Evolutionary conservation across 1,284 basidiomycete genomes (phyloP).

Genomic region (Trichosporon ovoides): DNA sequence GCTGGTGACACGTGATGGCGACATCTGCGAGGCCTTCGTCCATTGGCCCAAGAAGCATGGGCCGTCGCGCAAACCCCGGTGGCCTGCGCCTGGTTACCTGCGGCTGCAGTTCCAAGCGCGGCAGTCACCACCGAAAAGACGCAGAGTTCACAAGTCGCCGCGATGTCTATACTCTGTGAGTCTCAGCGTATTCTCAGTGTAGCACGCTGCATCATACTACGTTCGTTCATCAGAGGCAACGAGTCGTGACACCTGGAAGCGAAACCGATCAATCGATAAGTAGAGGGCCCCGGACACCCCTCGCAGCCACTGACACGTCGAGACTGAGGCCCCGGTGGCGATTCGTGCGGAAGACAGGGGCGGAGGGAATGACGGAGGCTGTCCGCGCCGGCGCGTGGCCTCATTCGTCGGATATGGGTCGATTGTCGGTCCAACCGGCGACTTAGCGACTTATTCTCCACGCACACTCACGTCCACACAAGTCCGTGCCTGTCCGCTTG

Average conservation of each 20-base stretch:
- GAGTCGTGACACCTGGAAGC: no score
- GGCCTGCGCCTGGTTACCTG: no score
- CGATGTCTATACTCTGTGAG: no score
- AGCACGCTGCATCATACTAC: no score
- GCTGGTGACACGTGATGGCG: neutral
- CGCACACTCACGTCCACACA: neutral
- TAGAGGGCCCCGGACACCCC: neutral
- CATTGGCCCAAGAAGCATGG: neutral
- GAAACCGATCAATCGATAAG: neutral
- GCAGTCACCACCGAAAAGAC: no score
- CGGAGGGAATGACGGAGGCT: neutral
- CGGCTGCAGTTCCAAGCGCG: no score
- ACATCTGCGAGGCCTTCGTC: neutral
- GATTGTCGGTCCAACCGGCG: slow-evolving; percentile 1
- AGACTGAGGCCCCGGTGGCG: neutral
- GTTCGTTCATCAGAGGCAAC: no score
- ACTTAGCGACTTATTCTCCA: slow-evolving; percentile 4
- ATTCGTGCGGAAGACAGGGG: neutral
- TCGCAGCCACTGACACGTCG: neutral
- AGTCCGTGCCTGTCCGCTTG: neutral
- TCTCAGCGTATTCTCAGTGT: no score
- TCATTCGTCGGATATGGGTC: neutral
- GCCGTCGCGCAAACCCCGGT: neutral
- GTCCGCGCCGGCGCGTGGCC: neutral
- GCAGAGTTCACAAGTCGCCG: no score